phyloP scores from a whole-genome alignment of 2,329 filamentous ascomycete species.

The Blastomyces gilchristii region DNA sequence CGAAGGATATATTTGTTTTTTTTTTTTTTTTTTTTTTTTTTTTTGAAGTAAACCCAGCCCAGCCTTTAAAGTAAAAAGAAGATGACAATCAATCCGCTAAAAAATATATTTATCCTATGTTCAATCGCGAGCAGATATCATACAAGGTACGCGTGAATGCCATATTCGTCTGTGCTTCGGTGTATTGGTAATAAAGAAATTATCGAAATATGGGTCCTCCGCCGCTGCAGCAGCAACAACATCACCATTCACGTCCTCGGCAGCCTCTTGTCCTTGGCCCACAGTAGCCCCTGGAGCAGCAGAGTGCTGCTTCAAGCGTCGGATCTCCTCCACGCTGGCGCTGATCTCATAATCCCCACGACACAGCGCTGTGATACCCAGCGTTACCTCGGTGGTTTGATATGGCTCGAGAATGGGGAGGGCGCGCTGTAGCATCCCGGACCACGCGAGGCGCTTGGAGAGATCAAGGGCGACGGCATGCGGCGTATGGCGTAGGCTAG shows the following conservation, averaged over 20 bases:
- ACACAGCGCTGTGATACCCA: conserved; percentile 67
- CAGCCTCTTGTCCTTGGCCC: background rate
- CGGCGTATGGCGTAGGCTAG: conserved; percentile 63
- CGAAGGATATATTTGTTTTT: background rate
- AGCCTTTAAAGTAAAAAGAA: background rate
- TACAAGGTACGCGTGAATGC: conserved; percentile 26
- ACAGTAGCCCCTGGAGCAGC: conserved; percentile 5
- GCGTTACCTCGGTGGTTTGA: conserved; percentile 48
- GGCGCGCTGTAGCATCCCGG: conserved; percentile 67
- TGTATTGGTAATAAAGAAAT: conserved; percentile 12
- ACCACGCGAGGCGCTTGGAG: conserved; percentile 72
- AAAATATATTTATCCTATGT: background rate
- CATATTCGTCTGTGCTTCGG: conserved; percentile 23
- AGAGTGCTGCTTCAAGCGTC: conserved; percentile 33
- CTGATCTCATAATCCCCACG: conserved; percentile 73
- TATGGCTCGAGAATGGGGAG: conserved; percentile 54
- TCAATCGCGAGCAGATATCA: conserved; percentile 20
- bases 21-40: no score
- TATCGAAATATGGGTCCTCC: conserved; percentile 10
- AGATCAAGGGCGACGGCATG: conserved; percentile 66
- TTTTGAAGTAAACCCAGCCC: background rate
- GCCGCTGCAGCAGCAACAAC: conserved; percentile 9
- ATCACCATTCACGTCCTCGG: conserved; percentile 15
- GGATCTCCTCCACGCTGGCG: conserved; percentile 71
- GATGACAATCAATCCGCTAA: background rate